Conservation (phyloP, 2,329 filamentous ascomycete genomes). For the Cryphonectria radicalis region DNA sequence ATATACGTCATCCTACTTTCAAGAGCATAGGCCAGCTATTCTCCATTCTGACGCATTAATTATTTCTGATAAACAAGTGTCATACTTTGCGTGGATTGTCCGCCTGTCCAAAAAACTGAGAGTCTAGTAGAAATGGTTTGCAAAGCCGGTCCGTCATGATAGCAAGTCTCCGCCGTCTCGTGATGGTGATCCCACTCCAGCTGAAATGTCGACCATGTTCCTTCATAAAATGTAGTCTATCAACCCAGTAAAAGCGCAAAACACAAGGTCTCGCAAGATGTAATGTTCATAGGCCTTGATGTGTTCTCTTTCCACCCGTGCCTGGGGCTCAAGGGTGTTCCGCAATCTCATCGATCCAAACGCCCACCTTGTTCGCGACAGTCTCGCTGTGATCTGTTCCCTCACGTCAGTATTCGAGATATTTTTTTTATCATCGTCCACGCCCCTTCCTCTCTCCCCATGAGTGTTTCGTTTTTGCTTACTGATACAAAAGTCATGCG, state of each 20-base stretch:
- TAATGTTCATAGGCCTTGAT: neutral
- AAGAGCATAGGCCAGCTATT: neutral
- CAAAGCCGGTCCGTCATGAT: neutral
- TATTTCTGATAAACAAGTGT: neutral
- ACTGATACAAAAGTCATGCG: slow-evolving; percentile 66
- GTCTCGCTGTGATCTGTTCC: slow-evolving; percentile 50
- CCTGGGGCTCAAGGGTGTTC: slow-evolving; percentile 23
- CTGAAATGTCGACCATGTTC: neutral
- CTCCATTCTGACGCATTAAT: neutral
- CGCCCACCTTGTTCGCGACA: slow-evolving; percentile 52
- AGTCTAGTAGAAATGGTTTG: neutral
- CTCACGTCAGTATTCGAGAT: slow-evolving; percentile 23
- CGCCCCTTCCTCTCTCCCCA: neutral
- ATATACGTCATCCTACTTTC: neutral
- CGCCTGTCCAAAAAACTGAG: neutral
- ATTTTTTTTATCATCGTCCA: neutral
- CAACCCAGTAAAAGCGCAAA: too few relatives aligned
- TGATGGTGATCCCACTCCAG: neutral
- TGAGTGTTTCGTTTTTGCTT: slow-evolving; percentile 34
- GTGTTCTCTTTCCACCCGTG: neutral
- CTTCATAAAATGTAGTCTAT: too few relatives aligned
- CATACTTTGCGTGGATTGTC: neutral
- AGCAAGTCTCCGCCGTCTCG: neutral
- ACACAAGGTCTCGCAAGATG: neutral
- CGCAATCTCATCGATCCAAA: slow-evolving; percentile 58